These are phyloP conservation scores for Vitis hybrid DNA, from an alignment of 177 flowering plant species.

Conservation along the genomic window DNA sequence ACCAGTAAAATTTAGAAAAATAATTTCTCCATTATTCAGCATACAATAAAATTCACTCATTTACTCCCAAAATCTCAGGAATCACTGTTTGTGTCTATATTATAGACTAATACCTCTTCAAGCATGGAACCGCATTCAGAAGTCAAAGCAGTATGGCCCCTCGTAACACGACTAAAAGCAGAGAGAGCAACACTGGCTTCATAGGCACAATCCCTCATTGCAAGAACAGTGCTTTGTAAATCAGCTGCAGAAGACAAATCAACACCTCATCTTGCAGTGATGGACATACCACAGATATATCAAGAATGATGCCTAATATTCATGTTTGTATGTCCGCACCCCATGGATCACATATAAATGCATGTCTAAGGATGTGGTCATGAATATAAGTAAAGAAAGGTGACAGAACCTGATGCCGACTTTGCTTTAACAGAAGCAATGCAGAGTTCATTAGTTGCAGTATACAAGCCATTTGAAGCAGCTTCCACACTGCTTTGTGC, in stretches of 20 bases:
- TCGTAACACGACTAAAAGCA: constrained; percentile 62
- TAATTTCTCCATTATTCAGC: no score
- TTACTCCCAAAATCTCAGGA: no score
- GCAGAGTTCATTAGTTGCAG: constrained; percentile 76
- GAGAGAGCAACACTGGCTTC: constrained; percentile 76
- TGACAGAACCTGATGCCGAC: constrained; percentile 74
- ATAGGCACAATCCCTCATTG: constrained; percentile 80
- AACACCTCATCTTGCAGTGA: neutral
- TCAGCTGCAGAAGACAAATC: constrained; percentile 55
- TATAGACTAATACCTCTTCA: constrained; percentile 69
- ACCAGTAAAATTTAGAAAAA: no score
- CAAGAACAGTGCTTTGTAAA: constrained; percentile 71
- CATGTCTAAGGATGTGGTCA: neutral
- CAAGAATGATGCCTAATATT: neutral
- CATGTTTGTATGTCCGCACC: neutral
- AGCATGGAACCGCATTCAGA: constrained; percentile 99
- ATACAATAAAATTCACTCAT: no score
- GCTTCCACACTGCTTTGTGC: constrained; percentile 83
- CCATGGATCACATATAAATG: neutral
- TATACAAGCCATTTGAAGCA: constrained; percentile 65
- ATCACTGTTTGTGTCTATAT: neutral
- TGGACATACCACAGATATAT: neutral
- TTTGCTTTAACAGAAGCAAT: constrained; percentile 76
- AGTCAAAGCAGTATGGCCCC: constrained; percentile 89
- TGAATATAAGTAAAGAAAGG: neutral